Evolutionary conservation across 2,329 filamentous ascomycete genomes (phyloP), one percentile per base, ranked within the genome.

Genomic region (Claviceps monticola): DNA sequence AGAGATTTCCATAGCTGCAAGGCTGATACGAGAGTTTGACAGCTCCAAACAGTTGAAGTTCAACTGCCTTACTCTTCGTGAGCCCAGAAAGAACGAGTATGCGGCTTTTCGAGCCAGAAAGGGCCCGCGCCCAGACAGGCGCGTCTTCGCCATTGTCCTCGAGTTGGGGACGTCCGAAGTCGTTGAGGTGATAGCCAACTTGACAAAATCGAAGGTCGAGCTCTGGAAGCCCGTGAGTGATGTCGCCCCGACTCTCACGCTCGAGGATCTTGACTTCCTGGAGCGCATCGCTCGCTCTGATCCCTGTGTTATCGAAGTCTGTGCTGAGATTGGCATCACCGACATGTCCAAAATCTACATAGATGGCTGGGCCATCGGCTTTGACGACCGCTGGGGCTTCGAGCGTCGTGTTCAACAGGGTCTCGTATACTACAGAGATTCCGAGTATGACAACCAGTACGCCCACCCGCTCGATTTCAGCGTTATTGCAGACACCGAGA

Each of bases 301-400:
- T 58, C 73, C 82, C 0, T 83, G 82, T 56, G 85, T 90, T 54
- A 86, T 89, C 60, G 80, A 88, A 65, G 84, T 86, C 61, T 91
- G 86, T 61, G 77, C 74, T 2, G 78, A 89, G 37, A 70, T 88
- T 56, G 86, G 86, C 21, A 88, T 91, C 56, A 74, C 81, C 58
- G 84, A 90, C 59, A 91, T 91, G 86, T 71, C 85, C 66, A 88
- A 89, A 68, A 83, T 91, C 38, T 90, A 86, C 67, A 84, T 86
- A 64, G 86, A 91, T 64, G 85, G 84, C 43, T 91, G 86, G 86
- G 88, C 86, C 1, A 89, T 91, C 66, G 86, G 86, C 36, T 86
- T 86, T 56, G 86, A 91, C 59, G 79, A 86, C 63, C 80, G 86
- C 48, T 90, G 88, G 65, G 86, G 86, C 49, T 85, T 72, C 52